These are phyloP conservation scores for Hebeloma cylindrosporum DNA, from an alignment of 768 basidiomycete genomes.

Conservation along the genomic window DNA sequence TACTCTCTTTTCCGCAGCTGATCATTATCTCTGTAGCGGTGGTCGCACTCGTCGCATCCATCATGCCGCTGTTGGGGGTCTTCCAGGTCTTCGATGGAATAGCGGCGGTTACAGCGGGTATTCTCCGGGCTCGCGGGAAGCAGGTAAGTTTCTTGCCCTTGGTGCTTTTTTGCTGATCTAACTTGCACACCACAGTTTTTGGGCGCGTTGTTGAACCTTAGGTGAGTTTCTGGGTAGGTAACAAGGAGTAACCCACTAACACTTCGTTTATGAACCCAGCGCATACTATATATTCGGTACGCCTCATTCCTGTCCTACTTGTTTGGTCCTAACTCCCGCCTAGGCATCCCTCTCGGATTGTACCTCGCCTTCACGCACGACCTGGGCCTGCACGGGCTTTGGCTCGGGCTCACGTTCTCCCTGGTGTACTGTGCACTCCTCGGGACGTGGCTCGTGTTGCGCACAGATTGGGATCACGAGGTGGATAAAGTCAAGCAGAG, in stretches of 20 bases:
- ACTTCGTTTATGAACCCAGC: slow-evolving; percentile 26
- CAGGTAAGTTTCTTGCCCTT: slow-evolving; percentile 38
- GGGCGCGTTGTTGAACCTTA: slow-evolving; percentile 79
- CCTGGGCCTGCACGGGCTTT: slow-evolving; percentile 71
- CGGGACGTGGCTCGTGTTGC: slow-evolving; percentile 53
- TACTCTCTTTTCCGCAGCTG: neutral
- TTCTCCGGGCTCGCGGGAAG: slow-evolving; percentile 82
- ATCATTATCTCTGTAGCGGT: slow-evolving; percentile 39
- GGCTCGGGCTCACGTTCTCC: slow-evolving; percentile 78
- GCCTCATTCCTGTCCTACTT: slow-evolving; percentile 9
- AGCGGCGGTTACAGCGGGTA: slow-evolving; percentile 64
- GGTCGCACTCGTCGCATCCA: slow-evolving; percentile 59
- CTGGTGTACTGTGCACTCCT: slow-evolving; percentile 56
- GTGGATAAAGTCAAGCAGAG: slow-evolving; percentile 59
- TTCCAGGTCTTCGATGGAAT: slow-evolving; percentile 88
- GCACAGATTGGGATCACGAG: slow-evolving; percentile 70
- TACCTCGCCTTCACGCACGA: slow-evolving; percentile 66
- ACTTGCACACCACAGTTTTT: slow-evolving; percentile 45
- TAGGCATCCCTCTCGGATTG: slow-evolving; percentile 81
- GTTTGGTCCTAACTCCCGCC: slow-evolving; percentile 20
- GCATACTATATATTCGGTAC: slow-evolving; percentile 77
- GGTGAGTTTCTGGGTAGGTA: slow-evolving; percentile 33
- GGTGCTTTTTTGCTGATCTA: slow-evolving; percentile 1
- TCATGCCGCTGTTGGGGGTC: slow-evolving; percentile 73
- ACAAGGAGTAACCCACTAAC: neutral